Percentiles rank a stretch among this genome's conserved stretches.
phyloP scores from a whole-genome alignment of 1,284 basidiomycete species.

The Mycena sp. region DNA sequence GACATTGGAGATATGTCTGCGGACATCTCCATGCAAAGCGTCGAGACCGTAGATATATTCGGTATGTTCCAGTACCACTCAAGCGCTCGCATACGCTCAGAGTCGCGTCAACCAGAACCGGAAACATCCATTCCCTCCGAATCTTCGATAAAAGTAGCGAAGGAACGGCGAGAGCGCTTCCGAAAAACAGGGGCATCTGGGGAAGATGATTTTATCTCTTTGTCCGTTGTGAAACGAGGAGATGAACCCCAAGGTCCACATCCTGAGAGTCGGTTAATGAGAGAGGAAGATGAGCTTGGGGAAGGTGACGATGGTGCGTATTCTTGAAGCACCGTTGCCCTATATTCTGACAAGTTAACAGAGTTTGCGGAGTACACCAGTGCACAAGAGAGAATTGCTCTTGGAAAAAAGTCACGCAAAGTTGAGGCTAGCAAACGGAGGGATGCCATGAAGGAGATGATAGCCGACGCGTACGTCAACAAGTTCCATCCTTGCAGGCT shows the following conservation, averaged over 20 bases:
- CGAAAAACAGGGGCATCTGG: conserved; percentile 54
- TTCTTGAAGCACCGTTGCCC: not conserved
- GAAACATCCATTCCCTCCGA: conserved; percentile 76
- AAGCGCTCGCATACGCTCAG: not conserved
- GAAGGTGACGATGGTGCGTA: conserved; percentile 92
- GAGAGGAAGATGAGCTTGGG: conserved; percentile 93
- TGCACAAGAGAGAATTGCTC: conserved; percentile 84
- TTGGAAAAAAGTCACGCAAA: conserved; percentile 88
- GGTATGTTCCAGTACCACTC: conserved; percentile 42
- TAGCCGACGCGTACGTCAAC: conserved; percentile 80
- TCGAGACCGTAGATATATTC: conserved; percentile 42
- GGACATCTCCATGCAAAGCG: conserved; percentile 31
- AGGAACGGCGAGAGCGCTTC: conserved; percentile 77
- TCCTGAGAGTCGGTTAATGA: conserved; percentile 86
- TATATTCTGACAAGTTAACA: conserved; percentile 39
- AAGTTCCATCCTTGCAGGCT: not conserved
- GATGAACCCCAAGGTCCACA: conserved; percentile 79
- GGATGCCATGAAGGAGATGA: conserved; percentile 86
- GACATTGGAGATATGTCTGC: conserved; percentile 53
- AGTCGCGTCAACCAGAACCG: conserved; percentile 23
- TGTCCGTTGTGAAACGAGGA: conserved; percentile 70
- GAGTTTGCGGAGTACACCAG: conserved; percentile 93
- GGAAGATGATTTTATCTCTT: conserved; percentile 85
- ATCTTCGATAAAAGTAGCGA: conserved; percentile 81
- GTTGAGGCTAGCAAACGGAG: conserved; percentile 76